Evolutionary conservation across 768 basidiomycete genomes (phyloP), one percentile per base, ranked within the genome.

Genomic region (Suillus weaverae): DNA sequence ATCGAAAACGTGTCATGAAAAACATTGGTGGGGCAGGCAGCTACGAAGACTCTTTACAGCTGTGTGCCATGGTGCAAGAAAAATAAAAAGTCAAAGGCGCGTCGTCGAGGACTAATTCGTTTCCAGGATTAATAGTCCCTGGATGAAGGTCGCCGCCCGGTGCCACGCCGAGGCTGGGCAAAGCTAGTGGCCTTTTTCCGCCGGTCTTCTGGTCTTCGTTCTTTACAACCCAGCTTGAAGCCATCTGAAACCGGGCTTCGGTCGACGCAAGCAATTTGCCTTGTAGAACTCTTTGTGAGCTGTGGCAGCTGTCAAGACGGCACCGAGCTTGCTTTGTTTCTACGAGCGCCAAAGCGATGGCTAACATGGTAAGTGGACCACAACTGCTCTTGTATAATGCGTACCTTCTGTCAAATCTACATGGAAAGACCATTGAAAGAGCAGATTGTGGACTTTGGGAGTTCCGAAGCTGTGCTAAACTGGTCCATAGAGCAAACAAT

Each of bases 401-500:
- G 32, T 53, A 33, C 53, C 32, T 54, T 51, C 50, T 9, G 50
- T 51, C 50, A 51, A 51, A 51, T 51, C 50, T 18, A 8, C 16
- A 8, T 46, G 56, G 50, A 53, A 26, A 43, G 62, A 56, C 61
- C 62, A 41, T 66, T 16, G 56, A 51, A 48, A 56, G 51, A 46
- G 20, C 54, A 14, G 46, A 13, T n/a, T n/a, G 26, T 46, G 36
- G 51, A 26, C 54, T 48, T 48, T 48, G 22, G 13, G 26, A 14
- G 62, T 53, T 20, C 62, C 62, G 65, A 68, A 54, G 63, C 59
- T 53, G 44, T 62, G 54, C 62, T 67, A 18, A 66, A 50, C 16
- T 2, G 62, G 64, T 63, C 62, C 65, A 61, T 54, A 69, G 69
- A 6, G 63, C 53, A 77, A 76, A 76, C 71, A 76, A 62, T 54